phyloP scores from a whole-genome alignment of 495 filamentous ascomycete genomes.

The Arthonia radiata region DNA sequence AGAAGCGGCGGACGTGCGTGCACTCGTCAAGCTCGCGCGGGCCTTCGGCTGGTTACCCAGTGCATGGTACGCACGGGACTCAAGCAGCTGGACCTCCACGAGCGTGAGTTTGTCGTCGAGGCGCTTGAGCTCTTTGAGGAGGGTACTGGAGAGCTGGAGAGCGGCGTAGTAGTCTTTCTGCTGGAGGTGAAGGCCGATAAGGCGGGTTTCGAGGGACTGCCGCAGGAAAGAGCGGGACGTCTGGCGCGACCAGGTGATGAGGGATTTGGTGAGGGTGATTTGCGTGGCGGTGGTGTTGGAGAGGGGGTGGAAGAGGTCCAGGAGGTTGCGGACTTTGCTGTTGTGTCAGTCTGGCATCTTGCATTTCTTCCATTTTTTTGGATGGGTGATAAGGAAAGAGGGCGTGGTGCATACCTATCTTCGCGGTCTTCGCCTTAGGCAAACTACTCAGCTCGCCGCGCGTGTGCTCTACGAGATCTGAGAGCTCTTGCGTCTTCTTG shows the following conservation, averaged over 20 bases:
- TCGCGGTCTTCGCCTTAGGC: conserved; percentile 96
- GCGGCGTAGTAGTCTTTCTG: conserved; percentile 94
- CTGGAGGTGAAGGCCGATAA: conserved; percentile 81
- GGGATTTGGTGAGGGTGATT: conserved; percentile 80
- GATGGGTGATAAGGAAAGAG: conserved; percentile 1
- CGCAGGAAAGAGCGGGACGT: conserved; percentile 86
- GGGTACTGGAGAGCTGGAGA: conserved; percentile 80
- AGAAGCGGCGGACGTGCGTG: conserved; percentile 78
- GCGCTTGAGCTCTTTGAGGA: conserved; percentile 87
- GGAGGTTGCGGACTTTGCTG: conserved; percentile 66
- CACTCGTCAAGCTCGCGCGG: conserved; percentile 79
- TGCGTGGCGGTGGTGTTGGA: conserved; percentile 85
- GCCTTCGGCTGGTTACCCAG: conserved; percentile 92
- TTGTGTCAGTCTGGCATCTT: background rate
- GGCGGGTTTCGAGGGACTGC: conserved; percentile 89
- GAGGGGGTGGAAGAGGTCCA: conserved; percentile 84
- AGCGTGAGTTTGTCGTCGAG: conserved; percentile 95
- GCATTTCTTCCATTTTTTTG: background rate
- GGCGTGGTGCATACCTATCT: conserved; percentile 46
- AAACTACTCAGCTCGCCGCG: conserved; percentile 80
- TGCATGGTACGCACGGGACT: conserved; percentile 91
- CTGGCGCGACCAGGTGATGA: conserved; percentile 95
- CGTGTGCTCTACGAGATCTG: conserved; percentile 74
- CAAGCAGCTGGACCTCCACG: conserved; percentile 95
- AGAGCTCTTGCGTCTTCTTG: conserved; percentile 68